phyloP scores from a whole-genome alignment of 805 yeast genomes.

The Candida anglica region DNA sequence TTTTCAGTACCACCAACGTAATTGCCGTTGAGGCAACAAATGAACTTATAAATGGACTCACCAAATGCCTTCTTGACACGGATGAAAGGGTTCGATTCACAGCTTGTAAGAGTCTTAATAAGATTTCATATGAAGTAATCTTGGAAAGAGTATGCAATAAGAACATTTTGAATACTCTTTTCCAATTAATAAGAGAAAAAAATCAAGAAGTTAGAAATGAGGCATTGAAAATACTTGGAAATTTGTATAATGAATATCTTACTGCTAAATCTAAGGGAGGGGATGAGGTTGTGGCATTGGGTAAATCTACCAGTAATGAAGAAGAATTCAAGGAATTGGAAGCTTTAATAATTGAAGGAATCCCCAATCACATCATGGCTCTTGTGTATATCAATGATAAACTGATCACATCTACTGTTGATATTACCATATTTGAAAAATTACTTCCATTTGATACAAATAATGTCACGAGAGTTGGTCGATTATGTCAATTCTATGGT shows the following conservation, averaged over 20 bases:
- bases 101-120: constrained; percentile 50
- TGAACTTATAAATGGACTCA: constrained; percentile 40
- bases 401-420: constrained; percentile 63
- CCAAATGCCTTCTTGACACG: constrained; percentile 68
- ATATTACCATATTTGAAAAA: constrained; percentile 53
- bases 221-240: constrained; percentile 52
- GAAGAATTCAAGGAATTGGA: constrained; percentile 23
- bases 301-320: constrained; percentile 10
- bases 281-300: constrained; percentile 21
- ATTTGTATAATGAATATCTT: constrained; percentile 48
- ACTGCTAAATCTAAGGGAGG: constrained; percentile 4
- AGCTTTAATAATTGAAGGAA: constrained; percentile 33
- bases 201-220: constrained; percentile 59
- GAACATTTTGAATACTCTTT: constrained; percentile 48
- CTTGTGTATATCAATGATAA: constrained; percentile 72
- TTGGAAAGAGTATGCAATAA: constrained; percentile 44
- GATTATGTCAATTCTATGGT: constrained; percentile 48
- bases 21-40: constrained; percentile 19
- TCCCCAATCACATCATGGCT: constrained; percentile 65
- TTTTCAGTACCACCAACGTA: constrained; percentile 51
- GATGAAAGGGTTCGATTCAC: constrained; percentile 68
- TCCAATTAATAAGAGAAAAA: constrained; percentile 69
- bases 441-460: constrained; percentile 54
- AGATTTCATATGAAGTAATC: constrained; percentile 44
- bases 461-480: constrained; percentile 42